Conservation (phyloP, 1,284 basidiomycete species). For the Fomitopsis pinicola region DNA sequence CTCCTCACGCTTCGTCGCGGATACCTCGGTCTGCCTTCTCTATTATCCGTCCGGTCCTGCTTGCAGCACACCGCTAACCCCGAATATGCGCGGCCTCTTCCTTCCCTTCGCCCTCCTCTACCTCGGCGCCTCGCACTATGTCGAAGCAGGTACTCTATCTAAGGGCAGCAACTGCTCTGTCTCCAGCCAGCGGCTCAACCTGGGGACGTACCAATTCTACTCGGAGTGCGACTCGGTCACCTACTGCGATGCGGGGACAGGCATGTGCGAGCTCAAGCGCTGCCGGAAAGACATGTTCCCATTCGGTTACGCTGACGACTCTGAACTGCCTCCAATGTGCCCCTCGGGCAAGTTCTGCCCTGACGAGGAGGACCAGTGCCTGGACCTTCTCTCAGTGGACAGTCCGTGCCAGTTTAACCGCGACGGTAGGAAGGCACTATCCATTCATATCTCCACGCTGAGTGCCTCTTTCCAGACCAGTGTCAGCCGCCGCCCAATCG, state of each 20-base stretch:
- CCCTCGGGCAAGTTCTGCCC: constrained; percentile 69
- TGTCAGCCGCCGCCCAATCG: constrained; percentile 66
- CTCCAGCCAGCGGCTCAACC: constrained; percentile 61
- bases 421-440: constrained; percentile 54
- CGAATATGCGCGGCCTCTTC: constrained; percentile 26
- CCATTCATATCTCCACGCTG: background rate
- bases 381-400: constrained; percentile 54
- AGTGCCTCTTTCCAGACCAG: constrained; percentile 50
- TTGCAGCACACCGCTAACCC: background rate
- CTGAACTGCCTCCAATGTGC: constrained; percentile 60
- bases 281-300: constrained; percentile 78
- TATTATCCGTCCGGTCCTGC: background rate
- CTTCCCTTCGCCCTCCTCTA: constrained; percentile 37
- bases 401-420: constrained; percentile 82
- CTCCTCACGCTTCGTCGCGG: background rate
- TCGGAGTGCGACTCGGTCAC: constrained; percentile 70
- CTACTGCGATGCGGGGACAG: constrained; percentile 52
- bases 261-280: constrained; percentile 58
- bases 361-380: constrained; percentile 76
- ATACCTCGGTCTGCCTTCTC: background rate
- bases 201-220: constrained; percentile 72
- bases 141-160: constrained; percentile 38
- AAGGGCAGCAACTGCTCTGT: constrained; percentile 48
- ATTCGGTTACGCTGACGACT: constrained; percentile 52
- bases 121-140: constrained; percentile 22